Evolutionary conservation across 2,329 filamentous ascomycete genomes (phyloP), one percentile per base, ranked within the genome.

Genomic region (Cytospora mali): DNA sequence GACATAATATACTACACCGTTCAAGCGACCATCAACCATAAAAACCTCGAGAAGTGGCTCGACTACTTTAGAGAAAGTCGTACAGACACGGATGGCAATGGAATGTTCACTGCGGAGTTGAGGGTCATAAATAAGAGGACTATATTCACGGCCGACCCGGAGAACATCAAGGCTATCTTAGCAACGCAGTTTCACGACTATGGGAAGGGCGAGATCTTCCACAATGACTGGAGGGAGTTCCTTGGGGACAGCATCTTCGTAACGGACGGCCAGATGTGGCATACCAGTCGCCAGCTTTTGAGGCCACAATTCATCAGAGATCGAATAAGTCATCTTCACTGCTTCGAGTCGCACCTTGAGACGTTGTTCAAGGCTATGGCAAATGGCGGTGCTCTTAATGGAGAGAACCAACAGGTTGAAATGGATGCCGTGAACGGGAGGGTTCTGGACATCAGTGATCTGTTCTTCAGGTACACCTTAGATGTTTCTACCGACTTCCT

Each of bases 161-260:
- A 96, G 71, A 97, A 97, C 72, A 90, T 96, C 78, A 96, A 97
- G 75, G 91, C 93, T 6, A 83, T 97, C 25, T 80, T 97, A n/a
- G 91, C 93, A 0, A 90, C 89, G 1, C 92, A 97, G 71, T 97
- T 97, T 71, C 77, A 77, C 48, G 91, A 96, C 71, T 97, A 88
- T 72, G 93, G 93, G 69, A 93, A 97, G 73, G 92, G 93, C 7
- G 76, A 86, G 66, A 75, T 80, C 25, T 96, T 96, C 76, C 88
- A 93, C 69, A 69, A 75, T 10, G 88, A 93, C 57, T 96, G 90
- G 89, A 81, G 85, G 62, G 84, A 87, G 16, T 96, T 91, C 66
- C 78, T 96, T 23, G 90, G 90, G 27, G 84, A 92, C 69, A 85
- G 86, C 76, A 92, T 91, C 79, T 92, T 91, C 75, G 88, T 88